A percentile compares a stretch with the other conserved stretches of the same genome.
Conservation (phyloP, 83 land plant species). For the Larix sibirica region DNA sequence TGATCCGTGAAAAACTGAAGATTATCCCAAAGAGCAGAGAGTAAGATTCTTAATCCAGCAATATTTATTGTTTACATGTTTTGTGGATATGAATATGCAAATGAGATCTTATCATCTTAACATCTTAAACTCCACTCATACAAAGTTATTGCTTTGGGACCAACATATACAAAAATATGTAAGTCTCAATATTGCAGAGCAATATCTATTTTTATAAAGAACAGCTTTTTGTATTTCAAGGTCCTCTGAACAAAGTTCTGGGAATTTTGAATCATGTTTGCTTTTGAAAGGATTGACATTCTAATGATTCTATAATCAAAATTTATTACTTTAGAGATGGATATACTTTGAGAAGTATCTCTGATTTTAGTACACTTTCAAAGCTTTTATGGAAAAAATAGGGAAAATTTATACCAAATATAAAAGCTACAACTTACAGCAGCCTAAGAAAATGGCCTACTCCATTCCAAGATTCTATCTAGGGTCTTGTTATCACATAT, state of each 20-base stretch:
- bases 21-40: constrained; percentile 56
- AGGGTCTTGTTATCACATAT: too few relatives aligned
- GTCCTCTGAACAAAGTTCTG: neutral
- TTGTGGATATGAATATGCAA: neutral
- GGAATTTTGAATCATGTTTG: neutral
- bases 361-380: neutral
- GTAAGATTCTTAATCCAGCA: constrained; percentile 22
- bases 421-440: too few relatives aligned
- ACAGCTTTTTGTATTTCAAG: neutral
- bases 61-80: neutral
- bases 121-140: neutral
- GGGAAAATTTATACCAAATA: too few relatives aligned
- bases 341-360: neutral
- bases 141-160: neutral
- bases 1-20: constrained; percentile 65
- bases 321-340: neutral
- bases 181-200: neutral
- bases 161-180: neutral
- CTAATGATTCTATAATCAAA: neutral
- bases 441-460: too few relatives aligned
- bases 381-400: neutral
- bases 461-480: too few relatives aligned
- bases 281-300: neutral
- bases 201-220: neutral
- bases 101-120: neutral